Evolutionary conservation across 2,329 filamentous ascomycete genomes (phyloP).

Genomic region (Neonectria punicea): DNA sequence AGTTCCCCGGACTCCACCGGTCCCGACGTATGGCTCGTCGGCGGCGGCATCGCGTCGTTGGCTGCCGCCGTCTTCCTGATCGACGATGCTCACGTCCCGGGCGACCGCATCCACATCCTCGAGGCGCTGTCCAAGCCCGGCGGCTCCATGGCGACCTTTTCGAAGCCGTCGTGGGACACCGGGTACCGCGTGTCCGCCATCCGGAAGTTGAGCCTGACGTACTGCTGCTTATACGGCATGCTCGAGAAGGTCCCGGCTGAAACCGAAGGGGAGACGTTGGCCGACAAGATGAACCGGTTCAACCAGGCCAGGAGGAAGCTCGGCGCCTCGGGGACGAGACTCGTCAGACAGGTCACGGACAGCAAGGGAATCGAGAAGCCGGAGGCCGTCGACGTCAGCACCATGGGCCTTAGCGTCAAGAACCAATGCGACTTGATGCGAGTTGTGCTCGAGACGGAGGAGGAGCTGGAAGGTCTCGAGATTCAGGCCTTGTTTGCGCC

Average conservation of each 20-base stretch:
- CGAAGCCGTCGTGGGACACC: conserved; percentile 38
- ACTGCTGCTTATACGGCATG: conserved; percentile 41
- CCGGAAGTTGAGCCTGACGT: conserved; percentile 42
- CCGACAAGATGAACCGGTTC: conserved; percentile 38
- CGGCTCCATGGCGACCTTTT: conserved; percentile 38
- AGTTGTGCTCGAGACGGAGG: conserved; percentile 41
- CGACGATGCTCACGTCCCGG: conserved; percentile 39
- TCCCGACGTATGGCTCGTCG: conserved; percentile 42
- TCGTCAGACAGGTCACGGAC: conserved; percentile 37
- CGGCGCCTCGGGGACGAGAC: conserved; percentile 38
- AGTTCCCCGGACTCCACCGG: conserved; percentile 1
- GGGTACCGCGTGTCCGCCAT: conserved; percentile 43
- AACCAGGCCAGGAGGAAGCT: conserved; percentile 38
- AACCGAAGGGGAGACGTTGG: conserved; percentile 34
- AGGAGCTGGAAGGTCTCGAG: conserved; percentile 40
- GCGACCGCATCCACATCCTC: conserved; percentile 41
- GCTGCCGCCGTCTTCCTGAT: conserved; percentile 41
- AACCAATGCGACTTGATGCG: conserved; percentile 44
- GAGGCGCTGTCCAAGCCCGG: conserved; percentile 38
- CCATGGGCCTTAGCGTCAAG: conserved; percentile 44
- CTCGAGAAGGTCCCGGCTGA: conserved; percentile 39
- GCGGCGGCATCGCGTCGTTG: conserved; percentile 41
- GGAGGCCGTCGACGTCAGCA: conserved; percentile 39
- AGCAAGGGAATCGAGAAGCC: conserved; percentile 31
- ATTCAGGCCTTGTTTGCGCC: conserved; percentile 41